Base-by-base conservation (phyloP, 2,329 filamentous ascomycete genomes). In the Pyrenophora seminiperda region DNA sequence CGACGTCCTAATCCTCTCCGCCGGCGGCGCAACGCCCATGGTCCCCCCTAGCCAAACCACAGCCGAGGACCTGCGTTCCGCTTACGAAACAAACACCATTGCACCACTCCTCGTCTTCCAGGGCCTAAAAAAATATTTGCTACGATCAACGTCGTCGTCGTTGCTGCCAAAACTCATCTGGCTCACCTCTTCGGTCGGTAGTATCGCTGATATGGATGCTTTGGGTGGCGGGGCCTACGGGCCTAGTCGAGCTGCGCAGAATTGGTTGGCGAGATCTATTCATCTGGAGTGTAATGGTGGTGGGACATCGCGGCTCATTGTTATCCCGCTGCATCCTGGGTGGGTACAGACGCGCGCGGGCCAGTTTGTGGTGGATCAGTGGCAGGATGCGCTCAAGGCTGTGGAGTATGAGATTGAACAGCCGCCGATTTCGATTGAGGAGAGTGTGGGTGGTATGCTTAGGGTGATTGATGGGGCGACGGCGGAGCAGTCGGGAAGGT, bases 261-360 rank as follows among this genome's bases (percentile, higher is more conserved):
- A 46, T 31, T 50, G 37, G 41, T 38, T 45, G 17, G 42, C 14
- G 7, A 15, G 27, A 19, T 43, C 36, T 20, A 46, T 50, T 37
- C 37, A 50, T 39, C 32, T 39, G 14, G 31, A 50, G 33, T 43
- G 18, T n/a, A 43, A 43, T 13, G 15, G 20, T 13, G 27, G 19
- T 18, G 14, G 5, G 24, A 42, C 2, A 39, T n/a, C 22, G 9
- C 20, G 22, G 27, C 36, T 46, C 3, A 50, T 41, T 33, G 36
- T n/a, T 22, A 45, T 50, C 33, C 15, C 22, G 5, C 17, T 50
- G 30, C 34, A 41, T 42, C 41, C 47, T 9, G 41, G 47, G 33
- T 46, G 36, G 41, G 31, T 50, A 14, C 36, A 41, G 31, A 50
- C 31, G 14, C 11, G 36, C 24, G 18, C 30, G 18, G 17, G 32